Conservation (phyloP, 768 basidiomycete species). For the Phanerochaete carnosa region DNA sequence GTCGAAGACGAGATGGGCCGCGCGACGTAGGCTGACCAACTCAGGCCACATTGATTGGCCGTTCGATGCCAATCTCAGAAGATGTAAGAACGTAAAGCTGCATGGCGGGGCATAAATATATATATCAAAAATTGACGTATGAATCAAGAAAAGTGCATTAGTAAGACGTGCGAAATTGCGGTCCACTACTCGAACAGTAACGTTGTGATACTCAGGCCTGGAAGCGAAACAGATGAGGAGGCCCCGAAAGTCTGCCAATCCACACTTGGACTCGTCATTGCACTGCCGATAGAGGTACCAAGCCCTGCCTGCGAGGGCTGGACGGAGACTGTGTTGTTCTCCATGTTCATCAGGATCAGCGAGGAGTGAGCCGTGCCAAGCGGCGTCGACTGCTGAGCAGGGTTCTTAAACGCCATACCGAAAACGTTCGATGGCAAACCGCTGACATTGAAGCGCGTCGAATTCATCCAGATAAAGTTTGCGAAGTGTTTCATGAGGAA, state of each 20-base stretch:
- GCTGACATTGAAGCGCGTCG: not conserved
- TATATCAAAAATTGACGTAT: no score
- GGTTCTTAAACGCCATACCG: not conserved
- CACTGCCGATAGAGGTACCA: not conserved
- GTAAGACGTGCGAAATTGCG: no score
- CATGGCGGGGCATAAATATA: no score
- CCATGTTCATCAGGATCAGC: not conserved
- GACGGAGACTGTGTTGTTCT: not conserved
- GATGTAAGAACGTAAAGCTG: no score
- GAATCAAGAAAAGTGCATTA: no score
- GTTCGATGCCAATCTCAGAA: no score
- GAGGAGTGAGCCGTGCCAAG: not conserved
- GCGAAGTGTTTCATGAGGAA: constrained; percentile 22
- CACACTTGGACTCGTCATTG: not conserved
- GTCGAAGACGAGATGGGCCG: no score
- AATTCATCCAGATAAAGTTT: constrained; percentile 1
- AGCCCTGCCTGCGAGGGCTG: not conserved
- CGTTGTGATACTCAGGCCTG: not conserved
- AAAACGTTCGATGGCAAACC: not conserved
- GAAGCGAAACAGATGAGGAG: not conserved
- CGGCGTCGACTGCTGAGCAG: not conserved
- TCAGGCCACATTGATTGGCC: no score
- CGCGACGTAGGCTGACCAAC: no score
- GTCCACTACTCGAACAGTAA: not conserved
- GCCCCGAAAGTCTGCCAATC: not conserved